Evolutionary conservation across 2,329 filamentous ascomycete species (phyloP).

Genomic region (Xylaria sp.): DNA sequence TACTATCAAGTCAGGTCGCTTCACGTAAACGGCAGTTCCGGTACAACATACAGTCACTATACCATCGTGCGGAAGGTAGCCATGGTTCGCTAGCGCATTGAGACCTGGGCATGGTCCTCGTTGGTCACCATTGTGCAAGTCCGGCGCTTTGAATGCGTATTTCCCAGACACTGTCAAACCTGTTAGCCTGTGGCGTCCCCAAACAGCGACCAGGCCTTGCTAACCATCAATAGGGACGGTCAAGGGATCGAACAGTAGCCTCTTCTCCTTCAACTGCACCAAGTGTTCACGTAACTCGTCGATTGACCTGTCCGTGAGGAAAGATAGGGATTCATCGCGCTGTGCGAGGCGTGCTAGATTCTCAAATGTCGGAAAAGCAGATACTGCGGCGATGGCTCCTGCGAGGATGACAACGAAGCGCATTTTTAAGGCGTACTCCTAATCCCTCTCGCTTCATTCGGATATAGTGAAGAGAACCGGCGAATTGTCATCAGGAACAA

Average conservation of each 20-base stretch:
- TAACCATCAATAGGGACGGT: slow-evolving; percentile 35
- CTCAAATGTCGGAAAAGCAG: slow-evolving; percentile 37
- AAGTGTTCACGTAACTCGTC: slow-evolving; percentile 31
- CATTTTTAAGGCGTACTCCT: slow-evolving; percentile 6
- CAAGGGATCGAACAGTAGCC: slow-evolving; percentile 35
- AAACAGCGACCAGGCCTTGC: not conserved
- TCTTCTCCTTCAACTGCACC: slow-evolving; percentile 34
- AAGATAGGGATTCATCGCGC: slow-evolving; percentile 11
- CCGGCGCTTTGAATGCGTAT: slow-evolving; percentile 36
- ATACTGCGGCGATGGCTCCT: slow-evolving; percentile 13
- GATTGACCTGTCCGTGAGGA: slow-evolving; percentile 21
- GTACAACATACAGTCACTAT: slow-evolving; percentile 38
- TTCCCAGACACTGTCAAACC: slow-evolving; percentile 29
- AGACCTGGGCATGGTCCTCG: slow-evolving; percentile 46
- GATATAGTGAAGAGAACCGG: not conserved
- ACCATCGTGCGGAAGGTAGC: slow-evolving; percentile 45
- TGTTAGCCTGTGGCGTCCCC: slow-evolving; percentile 7
- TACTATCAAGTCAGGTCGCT: slow-evolving; percentile 16
- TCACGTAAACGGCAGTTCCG: not conserved
- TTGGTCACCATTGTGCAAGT: slow-evolving; percentile 41
- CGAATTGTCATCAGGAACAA: not conserved
- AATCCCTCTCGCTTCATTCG: not conserved
- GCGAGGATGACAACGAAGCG: slow-evolving; percentile 1
- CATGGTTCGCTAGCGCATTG: slow-evolving; percentile 47
- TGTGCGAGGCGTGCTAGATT: slow-evolving; percentile 36